Evolutionary conservation across 106 monocot species (phyloP), one percentile per base, ranked within the genome.

Genomic region (Dendrobium catenatum): DNA sequence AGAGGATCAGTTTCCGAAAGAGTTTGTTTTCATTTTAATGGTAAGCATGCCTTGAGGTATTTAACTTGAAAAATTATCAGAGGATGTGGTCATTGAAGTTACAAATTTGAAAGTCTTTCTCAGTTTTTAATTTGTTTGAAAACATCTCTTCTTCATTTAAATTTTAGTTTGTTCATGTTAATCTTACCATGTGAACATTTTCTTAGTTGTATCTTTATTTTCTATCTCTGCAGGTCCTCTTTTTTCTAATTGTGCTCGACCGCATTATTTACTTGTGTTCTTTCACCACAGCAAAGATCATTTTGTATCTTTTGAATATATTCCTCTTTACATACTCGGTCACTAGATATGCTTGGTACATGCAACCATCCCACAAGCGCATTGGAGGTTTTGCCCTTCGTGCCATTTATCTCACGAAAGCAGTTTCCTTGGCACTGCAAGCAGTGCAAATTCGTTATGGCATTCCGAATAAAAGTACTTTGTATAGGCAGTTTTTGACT

Each of bases 1-100:
- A 58, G 98, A 94, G 59, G 98, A 98, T 82, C 98, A 95, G 80
- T 98, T 98, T 82, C 98, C 98, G 0, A 98, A 93, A 83, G 98
- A 98, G 81, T 98, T 93, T 83, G 98, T 98, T 19, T 93, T 98
- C 75, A 88, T 98, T n/a, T 85, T 98, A 42, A 95, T 98, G 94
- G 97, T 94, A 81, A 86, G 83, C 42, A 79, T 2, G 81, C 81
- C 6, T 27, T 37, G 70, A 70, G 70, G 2, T 70, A 33, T 66
- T n/a, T 17, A 24, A 10, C 9, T 70, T 70, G 31, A 70, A 70
- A 4, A 33, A 11, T 70, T 33, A 33, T 70, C 33, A 68, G 9
- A 68, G 20, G 70, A 4, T 29, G n/a, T 20, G 4, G 37, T 37
- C 4, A 37, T 70, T 51, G 70, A 31, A 22, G 11, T 33, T 70